Conservation (phyloP, 768 basidiomycete species). For the Phlebiopsis flavidoalba region DNA sequence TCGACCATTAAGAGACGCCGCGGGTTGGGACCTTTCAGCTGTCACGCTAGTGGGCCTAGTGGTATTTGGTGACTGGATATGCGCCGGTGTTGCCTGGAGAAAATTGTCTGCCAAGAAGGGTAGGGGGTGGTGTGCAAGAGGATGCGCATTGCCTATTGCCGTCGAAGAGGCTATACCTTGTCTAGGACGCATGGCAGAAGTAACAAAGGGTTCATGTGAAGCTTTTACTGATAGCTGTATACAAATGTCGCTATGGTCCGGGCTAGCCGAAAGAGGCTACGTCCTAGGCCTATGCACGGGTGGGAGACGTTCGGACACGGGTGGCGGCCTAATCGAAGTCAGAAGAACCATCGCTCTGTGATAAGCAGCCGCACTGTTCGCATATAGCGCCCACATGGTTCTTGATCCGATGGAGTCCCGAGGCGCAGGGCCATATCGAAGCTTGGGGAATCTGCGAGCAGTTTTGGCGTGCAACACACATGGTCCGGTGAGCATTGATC, state of each 20-base stretch:
- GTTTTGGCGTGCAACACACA: slow-evolving; percentile 39
- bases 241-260: not conserved
- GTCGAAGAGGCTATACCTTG: not conserved
- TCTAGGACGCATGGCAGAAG: not conserved
- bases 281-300: not conserved
- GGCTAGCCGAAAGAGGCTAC: not conserved
- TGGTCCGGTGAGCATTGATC: not conserved
- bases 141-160: not conserved
- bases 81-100: not conserved
- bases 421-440: slow-evolving; percentile 73
- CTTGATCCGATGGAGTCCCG: slow-evolving; percentile 64
- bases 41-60: no score
- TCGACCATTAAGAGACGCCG: not conserved
- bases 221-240: not conserved
- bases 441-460: slow-evolving; percentile 81
- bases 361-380: slow-evolving; percentile 86
- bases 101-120: not conserved
- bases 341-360: slow-evolving; percentile 85
- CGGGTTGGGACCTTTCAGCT: not conserved
- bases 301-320: not conserved
- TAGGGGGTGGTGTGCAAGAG: not conserved
- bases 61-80: slow-evolving; percentile 2
- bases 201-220: not conserved
- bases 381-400: slow-evolving; percentile 88
- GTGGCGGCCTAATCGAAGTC: slow-evolving; percentile 50